Evolutionary conservation across 331 rosid species (phyloP), one percentile per base, ranked within the genome.

Genomic region (Stylosanthes scabra): DNA sequence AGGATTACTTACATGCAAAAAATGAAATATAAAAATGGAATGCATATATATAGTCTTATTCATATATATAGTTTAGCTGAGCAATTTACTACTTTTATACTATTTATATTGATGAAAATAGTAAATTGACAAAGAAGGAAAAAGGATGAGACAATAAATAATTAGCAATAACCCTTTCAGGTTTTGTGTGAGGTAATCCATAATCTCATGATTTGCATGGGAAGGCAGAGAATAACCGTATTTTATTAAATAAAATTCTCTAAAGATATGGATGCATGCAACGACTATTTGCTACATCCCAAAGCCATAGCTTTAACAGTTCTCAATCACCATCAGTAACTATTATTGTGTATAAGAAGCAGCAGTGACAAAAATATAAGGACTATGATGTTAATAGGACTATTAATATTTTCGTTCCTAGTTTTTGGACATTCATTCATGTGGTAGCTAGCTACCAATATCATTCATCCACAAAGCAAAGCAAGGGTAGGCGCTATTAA

Each of bases 321-420:
- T 58, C 59, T 76, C 88, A 74, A 84, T 85, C 94, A 79, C 82
- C 80, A 71, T 86, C 90, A 72, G 84, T 76, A 82, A 85, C 87
- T 83, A 79, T 82, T 81, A 68, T 76, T 77, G 89, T 56, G 80
- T 44, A 80, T 44, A 63, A 76, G 85, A 83, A 86, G 71, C 63
- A 76, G 69, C 86, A 79, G 88, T 63, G 83, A 80, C 83, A 41
- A 76, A 41, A 76, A 50, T 78, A 74, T 80, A 78, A 78, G 84
- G 80, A 65, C 49, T 68, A 57, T 83, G 94, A 82, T 80, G 89
- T 88, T 88, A 88, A 83, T 80, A 83, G 89, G 92, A 80, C 88
- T 85, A 80, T 87, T 85, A 40, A 8, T 51, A 11, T 7, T 78
- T 47, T 75, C 27, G 34, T 66, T 20, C 25, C 25, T 20, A 20